Conservation (phyloP, 108 stramenopile species). For the Pseudonitzschia multistriata region DNA sequence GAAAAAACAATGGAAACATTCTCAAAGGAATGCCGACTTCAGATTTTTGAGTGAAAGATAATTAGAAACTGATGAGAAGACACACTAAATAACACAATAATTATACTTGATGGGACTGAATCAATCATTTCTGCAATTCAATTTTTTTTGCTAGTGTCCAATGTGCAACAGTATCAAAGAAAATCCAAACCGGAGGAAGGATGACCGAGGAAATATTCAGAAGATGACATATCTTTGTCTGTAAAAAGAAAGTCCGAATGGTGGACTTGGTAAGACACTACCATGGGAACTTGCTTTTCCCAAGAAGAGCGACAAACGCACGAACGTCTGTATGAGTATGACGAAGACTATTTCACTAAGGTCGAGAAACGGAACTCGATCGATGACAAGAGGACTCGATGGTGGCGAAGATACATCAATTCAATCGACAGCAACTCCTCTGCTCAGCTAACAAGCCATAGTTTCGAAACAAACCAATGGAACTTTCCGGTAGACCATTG, state of each 20-base stretch:
- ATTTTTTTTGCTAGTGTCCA: too few species aligned
- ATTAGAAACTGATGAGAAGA: too few species aligned
- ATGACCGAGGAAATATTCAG: not conserved
- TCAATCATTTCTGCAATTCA: too few species aligned
- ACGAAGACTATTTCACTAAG: slow-evolving; percentile 27
- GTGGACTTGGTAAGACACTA: not conserved
- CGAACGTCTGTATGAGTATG: slow-evolving; percentile 29
- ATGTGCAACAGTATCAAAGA: not conserved
- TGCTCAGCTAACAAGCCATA: not conserved
- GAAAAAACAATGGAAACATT: too few species aligned
- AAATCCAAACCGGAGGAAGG: not conserved
- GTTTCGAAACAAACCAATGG: not conserved
- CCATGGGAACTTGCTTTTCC: slow-evolving; percentile 26
- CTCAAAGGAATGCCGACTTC: too few species aligned
- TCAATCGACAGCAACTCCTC: not conserved
- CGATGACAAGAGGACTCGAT: not conserved
- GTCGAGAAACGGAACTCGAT: slow-evolving; percentile 28
- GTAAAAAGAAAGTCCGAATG: not conserved
- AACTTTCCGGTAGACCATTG: not conserved
- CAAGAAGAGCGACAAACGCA: slow-evolving; percentile 10
- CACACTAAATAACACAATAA: too few species aligned
- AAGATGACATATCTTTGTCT: not conserved
- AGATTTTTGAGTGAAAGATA: too few species aligned
- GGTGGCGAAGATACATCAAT: slow-evolving; percentile 4
- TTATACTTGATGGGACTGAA: too few species aligned